A percentile compares a stretch with the other conserved stretches of the same genome.
These are phyloP conservation scores for Bryum argenteum DNA, from an alignment of 225 moss, liverwort and hornwort genomes.

Conservation along the genomic window DNA sequence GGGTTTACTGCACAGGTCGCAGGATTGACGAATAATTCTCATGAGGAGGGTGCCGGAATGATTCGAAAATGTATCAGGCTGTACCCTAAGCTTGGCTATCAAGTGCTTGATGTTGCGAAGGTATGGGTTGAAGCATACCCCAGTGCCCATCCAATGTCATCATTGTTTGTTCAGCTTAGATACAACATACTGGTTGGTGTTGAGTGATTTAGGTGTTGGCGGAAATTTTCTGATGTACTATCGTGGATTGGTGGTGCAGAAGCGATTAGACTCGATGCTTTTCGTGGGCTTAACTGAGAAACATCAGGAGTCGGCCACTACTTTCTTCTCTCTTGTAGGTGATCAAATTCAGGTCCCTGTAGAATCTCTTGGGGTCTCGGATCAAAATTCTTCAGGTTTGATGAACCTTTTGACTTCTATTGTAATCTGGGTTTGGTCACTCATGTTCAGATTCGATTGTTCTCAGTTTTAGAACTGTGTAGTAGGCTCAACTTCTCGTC, in stretches of 20 bases:
- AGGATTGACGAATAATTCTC: constrained; percentile 66
- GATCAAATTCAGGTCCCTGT: constrained; percentile 50
- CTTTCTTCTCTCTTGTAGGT: constrained; percentile 51
- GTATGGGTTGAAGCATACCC: constrained; percentile 27
- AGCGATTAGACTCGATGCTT: constrained; percentile 64
- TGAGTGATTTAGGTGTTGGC: background rate
- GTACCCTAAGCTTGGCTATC: constrained; percentile 53
- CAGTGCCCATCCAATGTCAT: constrained; percentile 17
- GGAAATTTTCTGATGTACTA: constrained; percentile 15
- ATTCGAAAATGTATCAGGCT: constrained; percentile 55
- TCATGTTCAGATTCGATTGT: constrained; percentile 16
- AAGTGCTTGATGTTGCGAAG: constrained; percentile 64
- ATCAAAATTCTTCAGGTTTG: constrained; percentile 52
- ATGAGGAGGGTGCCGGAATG: constrained; percentile 29
- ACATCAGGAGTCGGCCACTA: constrained; percentile 58
- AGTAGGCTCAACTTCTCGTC: constrained; percentile 2
- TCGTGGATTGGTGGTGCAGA: constrained; percentile 46
- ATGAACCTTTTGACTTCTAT: constrained; percentile 11
- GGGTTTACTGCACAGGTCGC: constrained; percentile 50
- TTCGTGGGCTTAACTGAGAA: constrained; percentile 71
- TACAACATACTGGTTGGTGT: constrained; percentile 6
- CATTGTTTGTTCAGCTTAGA: background rate
- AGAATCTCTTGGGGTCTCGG: constrained; percentile 34
- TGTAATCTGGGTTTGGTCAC: constrained; percentile 12
- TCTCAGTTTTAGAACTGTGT: constrained; percentile 8